phyloP scores from a whole-genome alignment of 2,329 filamentous ascomycete species.

The Hypomyces perniciosus region DNA sequence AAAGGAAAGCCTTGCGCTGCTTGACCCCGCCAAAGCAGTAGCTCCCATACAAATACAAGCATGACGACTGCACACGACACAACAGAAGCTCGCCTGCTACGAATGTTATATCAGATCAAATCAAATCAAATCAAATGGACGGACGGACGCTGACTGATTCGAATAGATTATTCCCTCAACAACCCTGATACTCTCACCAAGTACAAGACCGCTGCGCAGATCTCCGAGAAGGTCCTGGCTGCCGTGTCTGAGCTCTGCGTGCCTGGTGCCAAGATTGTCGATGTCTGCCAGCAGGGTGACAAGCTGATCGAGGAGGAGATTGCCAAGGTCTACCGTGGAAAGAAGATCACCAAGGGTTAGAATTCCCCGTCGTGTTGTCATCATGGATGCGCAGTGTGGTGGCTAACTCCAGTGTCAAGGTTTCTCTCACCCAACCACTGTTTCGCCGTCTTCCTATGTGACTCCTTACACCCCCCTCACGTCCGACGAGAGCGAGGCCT shows the following conservation, averaged over 20 bases:
- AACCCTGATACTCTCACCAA: slow-evolving; percentile 96
- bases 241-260: slow-evolving; percentile 69
- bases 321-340: slow-evolving; percentile 94
- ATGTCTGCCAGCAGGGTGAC: slow-evolving; percentile 93
- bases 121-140: not conserved
- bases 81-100: slow-evolving; percentile 3
- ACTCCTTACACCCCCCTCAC: slow-evolving; percentile 93
- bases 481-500: slow-evolving; percentile 80
- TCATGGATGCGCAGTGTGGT: slow-evolving; percentile 1
- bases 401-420: slow-evolving; percentile 41
- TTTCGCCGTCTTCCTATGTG: slow-evolving; percentile 89
- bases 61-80: not conserved
- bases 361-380: not conserved
- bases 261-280: slow-evolving; percentile 85
- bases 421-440: slow-evolving; percentile 87
- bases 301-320: slow-evolving; percentile 91
- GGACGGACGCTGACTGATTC: slow-evolving; percentile 4
- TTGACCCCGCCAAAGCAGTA: slow-evolving; percentile 20
- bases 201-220: slow-evolving; percentile 94
- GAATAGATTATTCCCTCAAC: slow-evolving; percentile 75
- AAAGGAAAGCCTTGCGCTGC: slow-evolving; percentile 6
- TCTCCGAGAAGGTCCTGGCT: slow-evolving; percentile 92
- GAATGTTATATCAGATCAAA: not conserved
- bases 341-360: slow-evolving; percentile 86
- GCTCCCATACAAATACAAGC: slow-evolving; percentile 2